Evolutionary conservation across 306 rosid genomes (phyloP).

Genomic region (Malus sylvestris): DNA sequence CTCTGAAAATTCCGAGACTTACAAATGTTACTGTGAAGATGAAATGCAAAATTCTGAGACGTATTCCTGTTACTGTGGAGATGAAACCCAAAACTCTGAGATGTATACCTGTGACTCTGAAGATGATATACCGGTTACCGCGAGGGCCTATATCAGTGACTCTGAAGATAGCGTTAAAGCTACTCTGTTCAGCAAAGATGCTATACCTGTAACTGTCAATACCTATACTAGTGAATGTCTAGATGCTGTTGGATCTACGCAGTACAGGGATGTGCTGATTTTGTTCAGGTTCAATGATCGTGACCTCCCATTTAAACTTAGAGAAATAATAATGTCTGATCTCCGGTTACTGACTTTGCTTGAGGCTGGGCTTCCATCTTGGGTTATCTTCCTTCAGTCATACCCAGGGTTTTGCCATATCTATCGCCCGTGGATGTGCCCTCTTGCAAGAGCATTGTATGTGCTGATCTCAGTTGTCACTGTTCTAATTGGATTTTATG

Average conservation of each 20-base stretch:
- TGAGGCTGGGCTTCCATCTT: slow-evolving; percentile 96
- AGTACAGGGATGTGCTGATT: slow-evolving; percentile 67
- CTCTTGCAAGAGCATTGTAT: slow-evolving; percentile 69
- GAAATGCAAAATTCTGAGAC: slow-evolving; percentile 9
- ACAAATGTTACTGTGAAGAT: slow-evolving; percentile 47
- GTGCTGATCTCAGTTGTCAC: slow-evolving; percentile 74
- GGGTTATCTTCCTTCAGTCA: slow-evolving; percentile 96
- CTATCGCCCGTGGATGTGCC: slow-evolving; percentile 99
- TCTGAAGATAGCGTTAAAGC: slow-evolving; percentile 45
- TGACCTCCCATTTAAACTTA: slow-evolving; percentile 72
- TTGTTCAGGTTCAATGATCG: slow-evolving; percentile 73
- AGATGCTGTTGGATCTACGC: slow-evolving; percentile 50
- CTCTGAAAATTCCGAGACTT: slow-evolving; percentile 43
- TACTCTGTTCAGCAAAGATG: slow-evolving; percentile 47
- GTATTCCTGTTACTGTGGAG: background rate
- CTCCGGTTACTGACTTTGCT: slow-evolving; percentile 79
- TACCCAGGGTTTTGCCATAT: slow-evolving; percentile 81
- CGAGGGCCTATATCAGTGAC: background rate
- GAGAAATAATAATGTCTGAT: slow-evolving; percentile 65
- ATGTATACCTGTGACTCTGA: background rate
- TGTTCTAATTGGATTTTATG: slow-evolving; percentile 90
- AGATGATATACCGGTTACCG: slow-evolving; percentile 12
- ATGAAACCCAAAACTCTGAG: background rate
- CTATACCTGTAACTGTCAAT: background rate
- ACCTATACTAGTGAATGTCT: slow-evolving; percentile 21